phyloP scores from a whole-genome alignment of 2,329 filamentous ascomycete genomes.

The Neonectria punicea region DNA sequence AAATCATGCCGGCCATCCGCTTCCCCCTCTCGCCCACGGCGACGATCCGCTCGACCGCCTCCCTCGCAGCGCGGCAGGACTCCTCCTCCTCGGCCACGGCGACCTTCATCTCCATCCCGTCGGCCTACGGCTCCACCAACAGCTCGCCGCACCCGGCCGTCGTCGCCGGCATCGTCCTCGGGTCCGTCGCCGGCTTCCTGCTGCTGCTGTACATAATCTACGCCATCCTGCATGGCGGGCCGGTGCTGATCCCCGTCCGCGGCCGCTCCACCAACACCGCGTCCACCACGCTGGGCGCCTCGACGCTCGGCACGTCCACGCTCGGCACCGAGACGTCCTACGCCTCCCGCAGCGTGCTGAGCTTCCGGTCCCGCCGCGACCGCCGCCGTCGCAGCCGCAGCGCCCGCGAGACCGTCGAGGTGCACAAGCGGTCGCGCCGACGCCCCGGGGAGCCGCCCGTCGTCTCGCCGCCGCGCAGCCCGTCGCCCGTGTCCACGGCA shows the following conservation, averaged over 20 bases:
- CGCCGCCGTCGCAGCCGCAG: slow-evolving; percentile 23
- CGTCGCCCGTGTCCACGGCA: slow-evolving; percentile 36
- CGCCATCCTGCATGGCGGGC: slow-evolving; percentile 57
- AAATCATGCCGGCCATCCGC: slow-evolving; percentile 24
- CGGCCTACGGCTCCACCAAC: slow-evolving; percentile 47
- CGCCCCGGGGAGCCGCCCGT: slow-evolving; percentile 36
- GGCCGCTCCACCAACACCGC: slow-evolving; percentile 16
- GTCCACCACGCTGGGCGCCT: neutral
- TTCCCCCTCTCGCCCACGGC: slow-evolving; percentile 30
- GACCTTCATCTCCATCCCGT: slow-evolving; percentile 48
- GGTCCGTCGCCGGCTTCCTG: slow-evolving; percentile 61
- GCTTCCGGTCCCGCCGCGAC: slow-evolving; percentile 34
- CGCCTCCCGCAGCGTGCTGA: slow-evolving; percentile 28
- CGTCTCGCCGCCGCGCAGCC: slow-evolving; percentile 41
- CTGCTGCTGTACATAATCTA: slow-evolving; percentile 64
- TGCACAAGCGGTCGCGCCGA: slow-evolving; percentile 35
- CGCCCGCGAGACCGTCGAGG: slow-evolving; percentile 44
- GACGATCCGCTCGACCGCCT: slow-evolving; percentile 20
- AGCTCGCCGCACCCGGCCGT: slow-evolving; percentile 56
- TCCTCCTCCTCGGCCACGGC: slow-evolving; percentile 24
- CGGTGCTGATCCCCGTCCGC: slow-evolving; percentile 42
- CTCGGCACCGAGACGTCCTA: slow-evolving; percentile 36
- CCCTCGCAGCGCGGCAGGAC: slow-evolving; percentile 35
- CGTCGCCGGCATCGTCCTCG: slow-evolving; percentile 57
- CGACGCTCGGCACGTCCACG: slow-evolving; percentile 11